Base-by-base conservation (phyloP, 2,329 filamentous ascomycete species). In the Xylaria digitata region DNA sequence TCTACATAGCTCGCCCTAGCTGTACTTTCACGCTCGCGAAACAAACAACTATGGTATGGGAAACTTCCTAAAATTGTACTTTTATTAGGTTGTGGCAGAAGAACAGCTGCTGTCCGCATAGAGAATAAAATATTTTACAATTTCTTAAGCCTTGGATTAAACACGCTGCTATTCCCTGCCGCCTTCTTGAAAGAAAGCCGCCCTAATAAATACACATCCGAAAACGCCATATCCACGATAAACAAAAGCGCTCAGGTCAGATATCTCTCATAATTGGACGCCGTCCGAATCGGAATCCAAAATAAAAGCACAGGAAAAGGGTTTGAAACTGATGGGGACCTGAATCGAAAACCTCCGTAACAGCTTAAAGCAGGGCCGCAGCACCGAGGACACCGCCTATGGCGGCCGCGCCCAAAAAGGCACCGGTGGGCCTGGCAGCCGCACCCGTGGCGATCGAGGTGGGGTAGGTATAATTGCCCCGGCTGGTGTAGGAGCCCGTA, bases 361-460 rank as follows among this genome's bases (percentile, higher is more conserved):
- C 32, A 42, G 45, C 63, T 66, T 54, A 74, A 23, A 75, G 62
- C 8, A 81, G 80, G 3, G 81, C 79, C 3, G 65, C 73, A n/a
- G 67, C 72, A 50, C 73, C 74, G n/a, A 75, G 46, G 43, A 74
- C 37, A 40, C 72, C 74, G 40, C 73, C 74, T 13, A 72, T 70
- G 15, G 73, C 74, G 26, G 70, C 62, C 7, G 72, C 73, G 32
- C 73, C 73, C 2, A 72, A 65, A n/a, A 70, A 23, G 40, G 71
- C 42, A 11, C 73, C 74, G 6, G 73, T 75, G 9, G 72, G 70
- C 8, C 68, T 69, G 17, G 71, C 61, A 43, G 71, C 74, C 32
- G 61, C 64, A 19, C 42, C 73, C 15, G 45, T 66, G 5, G 65
- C 32, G 49, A 68, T 30, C 2, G 69, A 59, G 13, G 67, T 68